Conservation (phyloP, 768 basidiomycete species). For the Amanita rubescens region DNA sequence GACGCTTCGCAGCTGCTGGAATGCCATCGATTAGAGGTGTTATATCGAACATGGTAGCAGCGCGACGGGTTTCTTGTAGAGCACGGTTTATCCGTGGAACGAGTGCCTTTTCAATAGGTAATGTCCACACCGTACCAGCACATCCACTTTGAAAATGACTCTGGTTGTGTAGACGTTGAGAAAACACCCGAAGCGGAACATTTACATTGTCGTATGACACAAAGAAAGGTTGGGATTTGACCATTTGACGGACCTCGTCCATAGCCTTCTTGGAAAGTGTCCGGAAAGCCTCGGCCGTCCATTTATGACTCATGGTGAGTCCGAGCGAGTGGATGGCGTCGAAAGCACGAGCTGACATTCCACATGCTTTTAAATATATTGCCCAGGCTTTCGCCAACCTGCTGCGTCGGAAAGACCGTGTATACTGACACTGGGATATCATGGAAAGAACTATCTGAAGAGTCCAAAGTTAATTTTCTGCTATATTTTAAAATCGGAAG, state of each 20-base stretch:
- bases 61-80: too few species aligned
- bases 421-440: constrained; percentile 10
- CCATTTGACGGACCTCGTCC: constrained; percentile 9
- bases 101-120: constrained; percentile 12
- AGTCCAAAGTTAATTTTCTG: too few species aligned
- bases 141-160: constrained; percentile 28
- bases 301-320: constrained; percentile 34
- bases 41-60: too few species aligned
- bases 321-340: constrained; percentile 29
- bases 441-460: too few species aligned
- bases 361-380: constrained; percentile 30
- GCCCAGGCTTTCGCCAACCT: constrained; percentile 25
- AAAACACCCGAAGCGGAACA: constrained; percentile 26
- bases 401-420: constrained; percentile 18
- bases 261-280: constrained; percentile 20
- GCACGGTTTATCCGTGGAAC: too few species aligned
- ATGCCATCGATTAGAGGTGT: too few species aligned
- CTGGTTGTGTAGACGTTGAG: constrained; percentile 30
- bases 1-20: too few species aligned
- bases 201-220: constrained; percentile 10
- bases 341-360: constrained; percentile 28
- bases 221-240: background rate
- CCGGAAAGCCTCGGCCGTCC: constrained; percentile 20
- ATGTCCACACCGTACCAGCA: constrained; percentile 27
- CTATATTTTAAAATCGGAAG: too few species aligned